Evolutionary conservation across 2,329 filamentous ascomycete species (phyloP).

Genomic region (Pseudogymnoascus pannorum): DNA sequence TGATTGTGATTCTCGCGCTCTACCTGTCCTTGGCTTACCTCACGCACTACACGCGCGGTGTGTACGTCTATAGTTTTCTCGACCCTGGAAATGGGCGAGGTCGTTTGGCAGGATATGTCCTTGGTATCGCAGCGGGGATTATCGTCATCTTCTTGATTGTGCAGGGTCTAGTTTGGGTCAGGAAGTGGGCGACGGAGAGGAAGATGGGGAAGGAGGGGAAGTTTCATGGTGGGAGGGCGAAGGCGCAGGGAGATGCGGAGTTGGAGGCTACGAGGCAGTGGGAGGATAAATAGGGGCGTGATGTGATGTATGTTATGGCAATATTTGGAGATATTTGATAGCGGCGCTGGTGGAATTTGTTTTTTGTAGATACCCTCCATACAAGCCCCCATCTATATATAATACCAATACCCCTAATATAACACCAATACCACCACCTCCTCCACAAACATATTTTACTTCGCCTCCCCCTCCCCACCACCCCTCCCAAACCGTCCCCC

Average conservation of each 20-base stretch:
- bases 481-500: constrained; percentile 62
- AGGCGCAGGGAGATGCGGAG: constrained; percentile 20
- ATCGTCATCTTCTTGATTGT: constrained; percentile 20
- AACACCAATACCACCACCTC: constrained; percentile 18
- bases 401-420: constrained; percentile 17
- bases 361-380: not conserved
- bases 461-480: constrained; percentile 22
- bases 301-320: not conserved
- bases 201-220: constrained; percentile 35
- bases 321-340: not conserved
- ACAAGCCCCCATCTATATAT: not conserved
- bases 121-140: constrained; percentile 24
- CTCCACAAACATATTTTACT: too few species aligned
- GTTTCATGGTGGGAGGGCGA: constrained; percentile 24
- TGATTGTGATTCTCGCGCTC: constrained; percentile 61
- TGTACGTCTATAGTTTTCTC: constrained; percentile 76
- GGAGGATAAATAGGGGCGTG: constrained; percentile 19
- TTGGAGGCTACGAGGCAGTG: constrained; percentile 21
- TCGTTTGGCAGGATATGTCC: constrained; percentile 17
- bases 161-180: constrained; percentile 13
- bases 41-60: constrained; percentile 59
- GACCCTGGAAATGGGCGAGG: constrained; percentile 38
- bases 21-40: constrained; percentile 72
- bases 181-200: constrained; percentile 34
- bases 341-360: not conserved